Conservation (phyloP, 1,284 basidiomycete species). For the Cryptococcus jaspeensis region DNA sequence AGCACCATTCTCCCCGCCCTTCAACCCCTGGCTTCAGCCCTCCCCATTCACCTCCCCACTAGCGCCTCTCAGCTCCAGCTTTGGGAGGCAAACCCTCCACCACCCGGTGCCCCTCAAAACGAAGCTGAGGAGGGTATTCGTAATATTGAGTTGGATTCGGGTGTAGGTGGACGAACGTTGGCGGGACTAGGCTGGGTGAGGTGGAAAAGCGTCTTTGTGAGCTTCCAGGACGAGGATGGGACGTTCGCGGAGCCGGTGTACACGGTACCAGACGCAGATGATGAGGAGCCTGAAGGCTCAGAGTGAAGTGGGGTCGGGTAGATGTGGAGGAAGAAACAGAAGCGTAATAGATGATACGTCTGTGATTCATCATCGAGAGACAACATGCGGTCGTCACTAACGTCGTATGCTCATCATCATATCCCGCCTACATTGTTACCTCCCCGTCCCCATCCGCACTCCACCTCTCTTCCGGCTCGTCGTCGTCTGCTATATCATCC, state of each 20-base stretch:
- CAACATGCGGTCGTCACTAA: too few relatives aligned
- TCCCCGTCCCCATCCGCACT: conserved; percentile 12
- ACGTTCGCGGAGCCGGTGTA: conserved; percentile 33
- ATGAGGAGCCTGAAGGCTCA: conserved; percentile 23
- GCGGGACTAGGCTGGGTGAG: conserved; percentile 30
- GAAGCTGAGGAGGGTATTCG: conserved; percentile 10
- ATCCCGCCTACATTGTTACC: background rate
- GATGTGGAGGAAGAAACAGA: background rate
- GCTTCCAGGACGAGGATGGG: conserved; percentile 34
- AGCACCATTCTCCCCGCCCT: conserved; percentile 32
- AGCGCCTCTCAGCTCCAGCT: conserved; percentile 31
- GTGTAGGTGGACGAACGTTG: conserved; percentile 16
- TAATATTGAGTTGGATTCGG: conserved; percentile 5
- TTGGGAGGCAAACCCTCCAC: conserved; percentile 29
- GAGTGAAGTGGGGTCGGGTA: background rate
- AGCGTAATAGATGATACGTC: background rate
- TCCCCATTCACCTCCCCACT: conserved; percentile 18
- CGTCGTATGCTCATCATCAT: too few relatives aligned
- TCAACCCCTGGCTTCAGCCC: conserved; percentile 6
- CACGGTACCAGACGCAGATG: conserved; percentile 35
- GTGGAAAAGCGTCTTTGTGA: conserved; percentile 44
- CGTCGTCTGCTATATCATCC: conserved; percentile 25
- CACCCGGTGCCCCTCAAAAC: conserved; percentile 4
- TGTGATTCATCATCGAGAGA: background rate
- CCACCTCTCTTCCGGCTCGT: conserved; percentile 17